These are phyloP conservation scores for Phaeolepiota aurea DNA, from an alignment of 768 basidiomycete species.

Conservation along the genomic window DNA sequence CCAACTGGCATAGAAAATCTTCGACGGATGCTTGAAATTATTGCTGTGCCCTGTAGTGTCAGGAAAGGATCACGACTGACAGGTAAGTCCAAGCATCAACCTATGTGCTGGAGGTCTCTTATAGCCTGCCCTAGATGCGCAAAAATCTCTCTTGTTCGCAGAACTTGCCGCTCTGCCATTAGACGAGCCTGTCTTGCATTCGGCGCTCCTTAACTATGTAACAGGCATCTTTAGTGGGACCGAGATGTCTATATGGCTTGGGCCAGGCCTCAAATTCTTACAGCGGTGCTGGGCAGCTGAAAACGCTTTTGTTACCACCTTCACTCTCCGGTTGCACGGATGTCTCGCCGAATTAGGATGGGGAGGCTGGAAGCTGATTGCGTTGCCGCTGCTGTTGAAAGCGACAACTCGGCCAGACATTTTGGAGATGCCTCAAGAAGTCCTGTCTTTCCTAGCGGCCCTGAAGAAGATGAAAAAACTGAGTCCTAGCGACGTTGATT, in stretches of 20 bases:
- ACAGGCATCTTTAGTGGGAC: conserved; percentile 31
- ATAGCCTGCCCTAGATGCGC: conserved; percentile 18
- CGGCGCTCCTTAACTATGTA: conserved; percentile 28
- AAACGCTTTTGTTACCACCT: conserved; percentile 12
- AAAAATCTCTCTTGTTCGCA: conserved; percentile 22
- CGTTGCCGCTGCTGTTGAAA: conserved; percentile 49
- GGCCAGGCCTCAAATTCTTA: conserved; percentile 47
- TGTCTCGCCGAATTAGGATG: conserved; percentile 58
- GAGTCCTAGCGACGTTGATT: conserved; percentile 37
- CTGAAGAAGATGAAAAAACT: conserved; percentile 42
- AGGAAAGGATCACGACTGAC: conserved; percentile 65
- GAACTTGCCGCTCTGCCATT: conserved; percentile 22
- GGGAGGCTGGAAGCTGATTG: conserved; percentile 73
- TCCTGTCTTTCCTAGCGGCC: conserved; percentile 42
- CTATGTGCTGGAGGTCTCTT: conserved; percentile 2
- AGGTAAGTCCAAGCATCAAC: too few relatives aligned
- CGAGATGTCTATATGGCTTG: conserved; percentile 42
- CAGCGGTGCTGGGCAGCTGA: conserved; percentile 28
- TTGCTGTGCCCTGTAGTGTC: conserved; percentile 49
- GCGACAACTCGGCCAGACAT: conserved; percentile 31
- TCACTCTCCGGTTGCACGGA: conserved; percentile 50
- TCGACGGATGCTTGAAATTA: conserved; percentile 46
- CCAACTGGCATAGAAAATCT: conserved; percentile 28
- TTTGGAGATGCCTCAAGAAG: conserved; percentile 33
- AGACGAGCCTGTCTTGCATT: conserved; percentile 13